These are phyloP conservation scores for Xerocomellus amylosporus DNA, from an alignment of 768 basidiomycete genomes.

Conservation along the genomic window DNA sequence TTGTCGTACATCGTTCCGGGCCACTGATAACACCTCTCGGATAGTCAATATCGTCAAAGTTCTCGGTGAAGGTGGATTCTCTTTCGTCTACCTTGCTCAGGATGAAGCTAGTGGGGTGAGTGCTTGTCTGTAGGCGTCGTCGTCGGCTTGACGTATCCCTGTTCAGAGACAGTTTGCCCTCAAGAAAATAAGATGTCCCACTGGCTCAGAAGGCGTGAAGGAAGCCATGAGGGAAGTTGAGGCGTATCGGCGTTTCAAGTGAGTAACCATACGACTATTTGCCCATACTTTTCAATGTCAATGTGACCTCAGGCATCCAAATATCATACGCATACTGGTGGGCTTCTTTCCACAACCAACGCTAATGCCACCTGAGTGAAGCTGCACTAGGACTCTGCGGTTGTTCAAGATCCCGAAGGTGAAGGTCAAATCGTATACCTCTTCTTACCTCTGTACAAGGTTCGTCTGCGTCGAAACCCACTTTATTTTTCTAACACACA, in stretches of 20 bases:
- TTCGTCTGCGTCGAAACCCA: slow-evolving; percentile 26
- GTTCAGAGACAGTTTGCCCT: slow-evolving; percentile 85
- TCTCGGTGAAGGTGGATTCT: slow-evolving; percentile 95
- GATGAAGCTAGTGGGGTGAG: slow-evolving; percentile 82
- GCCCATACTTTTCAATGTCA: not conserved
- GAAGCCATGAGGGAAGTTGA: slow-evolving; percentile 89
- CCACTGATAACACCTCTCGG: slow-evolving; percentile 1
- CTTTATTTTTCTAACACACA: not conserved
- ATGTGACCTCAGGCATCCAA: slow-evolving; percentile 66
- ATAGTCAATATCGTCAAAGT: slow-evolving; percentile 87
- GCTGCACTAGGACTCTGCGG: slow-evolving; percentile 75
- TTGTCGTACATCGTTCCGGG: not conserved
- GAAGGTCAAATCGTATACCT: slow-evolving; percentile 95
- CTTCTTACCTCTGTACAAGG: slow-evolving; percentile 92
- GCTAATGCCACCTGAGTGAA: not conserved
- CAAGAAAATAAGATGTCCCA: slow-evolving; percentile 95
- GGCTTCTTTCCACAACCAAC: slow-evolving; percentile 14
- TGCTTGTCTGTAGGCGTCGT: slow-evolving; percentile 4
- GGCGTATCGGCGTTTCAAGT: slow-evolving; percentile 94
- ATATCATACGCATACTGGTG: slow-evolving; percentile 93
- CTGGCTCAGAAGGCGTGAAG: slow-evolving; percentile 82
- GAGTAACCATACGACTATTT: slow-evolving; percentile 30
- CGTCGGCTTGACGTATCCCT: not conserved
- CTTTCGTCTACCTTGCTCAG: slow-evolving; percentile 85
- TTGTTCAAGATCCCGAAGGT: slow-evolving; percentile 89